Evolutionary conservation across 306 rosid genomes (phyloP).

Genomic region (Prosopis cineraria): DNA sequence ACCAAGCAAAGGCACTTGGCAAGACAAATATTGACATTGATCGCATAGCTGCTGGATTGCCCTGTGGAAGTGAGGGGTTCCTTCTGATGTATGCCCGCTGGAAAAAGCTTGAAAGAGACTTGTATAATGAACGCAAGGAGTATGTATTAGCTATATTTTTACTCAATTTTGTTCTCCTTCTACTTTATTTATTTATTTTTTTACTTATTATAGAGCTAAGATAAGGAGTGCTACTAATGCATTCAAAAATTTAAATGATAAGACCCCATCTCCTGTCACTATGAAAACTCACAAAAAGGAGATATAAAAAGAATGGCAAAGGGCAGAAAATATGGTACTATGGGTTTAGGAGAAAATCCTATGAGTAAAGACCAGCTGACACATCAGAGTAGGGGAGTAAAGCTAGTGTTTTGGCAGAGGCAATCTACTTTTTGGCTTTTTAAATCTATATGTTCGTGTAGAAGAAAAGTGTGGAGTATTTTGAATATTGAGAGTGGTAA

Average conservation of each 20-base stretch:
- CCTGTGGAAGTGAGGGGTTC: conserved; percentile 98
- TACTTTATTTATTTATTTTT: conserved; percentile 5
- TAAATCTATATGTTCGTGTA: no score
- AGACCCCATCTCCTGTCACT: no score
- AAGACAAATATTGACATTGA: conserved; percentile 91
- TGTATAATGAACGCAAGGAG: conserved; percentile 95
- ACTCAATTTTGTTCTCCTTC: conserved; percentile 26
- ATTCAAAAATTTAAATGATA: neutral
- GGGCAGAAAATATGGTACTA: no score
- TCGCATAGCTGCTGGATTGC: conserved; percentile 97
- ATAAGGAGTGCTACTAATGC: conserved; percentile 18
- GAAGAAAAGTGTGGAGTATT: no score
- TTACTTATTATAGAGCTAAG: conserved; percentile 20
- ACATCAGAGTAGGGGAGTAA: no score
- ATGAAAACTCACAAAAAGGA: no score
- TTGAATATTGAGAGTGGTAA: no score
- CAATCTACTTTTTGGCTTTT: no score
- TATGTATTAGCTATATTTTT: conserved; percentile 46
- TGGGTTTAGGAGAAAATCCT: no score
- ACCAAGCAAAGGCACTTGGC: conserved; percentile 99
- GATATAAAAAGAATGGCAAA: no score
- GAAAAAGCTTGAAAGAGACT: conserved; percentile 95
- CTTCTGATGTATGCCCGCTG: conserved; percentile 98
- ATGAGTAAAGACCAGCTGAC: no score
- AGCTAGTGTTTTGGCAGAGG: no score